phyloP scores from a whole-genome alignment of 257 asterid genomes.

The Dorcoceras hygrometricum region DNA sequence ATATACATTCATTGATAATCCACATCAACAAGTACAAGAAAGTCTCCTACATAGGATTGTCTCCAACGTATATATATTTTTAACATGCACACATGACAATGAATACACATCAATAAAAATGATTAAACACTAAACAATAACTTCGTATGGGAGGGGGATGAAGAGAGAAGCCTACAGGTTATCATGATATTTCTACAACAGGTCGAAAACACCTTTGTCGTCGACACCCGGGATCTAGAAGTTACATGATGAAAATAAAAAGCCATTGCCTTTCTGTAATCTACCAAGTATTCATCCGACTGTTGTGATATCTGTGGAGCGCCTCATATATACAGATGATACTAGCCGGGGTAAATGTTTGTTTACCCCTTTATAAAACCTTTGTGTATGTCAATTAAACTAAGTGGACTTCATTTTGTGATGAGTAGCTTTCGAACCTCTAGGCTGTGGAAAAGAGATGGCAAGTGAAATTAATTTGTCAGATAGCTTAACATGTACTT shows the following conservation, averaged over 20 bases:
- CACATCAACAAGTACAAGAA: not conserved
- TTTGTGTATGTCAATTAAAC: slow-evolving; percentile 18
- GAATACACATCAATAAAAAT: not conserved
- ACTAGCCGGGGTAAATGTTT: slow-evolving; percentile 7
- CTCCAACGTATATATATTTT: no score
- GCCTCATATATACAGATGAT: slow-evolving; percentile 25
- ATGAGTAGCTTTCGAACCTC: slow-evolving; percentile 15
- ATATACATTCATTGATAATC: no score
- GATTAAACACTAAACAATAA: not conserved
- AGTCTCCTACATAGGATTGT: not conserved
- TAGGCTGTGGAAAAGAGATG: slow-evolving; percentile 31
- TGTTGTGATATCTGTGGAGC: not conserved
- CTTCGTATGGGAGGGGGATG: not conserved
- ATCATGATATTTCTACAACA: not conserved
- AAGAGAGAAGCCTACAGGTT: not conserved
- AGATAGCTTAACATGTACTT: not conserved
- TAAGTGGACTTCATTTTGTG: slow-evolving; percentile 10
- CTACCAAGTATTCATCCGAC: not conserved
- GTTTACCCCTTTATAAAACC: not conserved
- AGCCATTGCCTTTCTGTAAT: not conserved
- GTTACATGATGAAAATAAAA: no score
- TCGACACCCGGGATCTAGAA: not conserved
- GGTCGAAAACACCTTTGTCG: not conserved
- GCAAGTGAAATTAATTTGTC: not conserved
- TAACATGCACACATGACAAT: not conserved